Evolutionary conservation across 2,329 filamentous ascomycete species (phyloP).

Genomic region (Colletotrichum sp.): DNA sequence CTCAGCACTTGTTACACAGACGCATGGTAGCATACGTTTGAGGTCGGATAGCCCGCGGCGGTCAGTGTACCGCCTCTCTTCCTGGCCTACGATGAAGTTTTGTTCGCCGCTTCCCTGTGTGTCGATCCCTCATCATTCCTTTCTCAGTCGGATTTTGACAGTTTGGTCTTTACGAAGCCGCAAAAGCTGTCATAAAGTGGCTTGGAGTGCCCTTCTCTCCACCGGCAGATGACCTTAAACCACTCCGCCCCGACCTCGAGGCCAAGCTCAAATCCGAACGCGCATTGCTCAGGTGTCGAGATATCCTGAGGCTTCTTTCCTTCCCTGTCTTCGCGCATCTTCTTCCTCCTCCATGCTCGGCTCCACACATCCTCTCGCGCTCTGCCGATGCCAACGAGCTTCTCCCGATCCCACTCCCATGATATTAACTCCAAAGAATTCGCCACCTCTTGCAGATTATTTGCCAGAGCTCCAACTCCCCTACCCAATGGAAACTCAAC

Average conservation of each 20-base stretch:
- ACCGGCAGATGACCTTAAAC: constrained; percentile 62
- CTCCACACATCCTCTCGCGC: constrained; percentile 80
- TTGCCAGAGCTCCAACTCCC: constrained; percentile 41
- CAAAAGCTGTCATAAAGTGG: constrained; percentile 86
- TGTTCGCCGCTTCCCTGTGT: neutral
- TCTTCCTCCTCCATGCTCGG: constrained; percentile 71
- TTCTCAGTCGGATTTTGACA: neutral
- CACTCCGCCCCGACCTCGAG: constrained; percentile 43
- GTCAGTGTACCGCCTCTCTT: neutral
- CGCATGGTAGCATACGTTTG: neutral
- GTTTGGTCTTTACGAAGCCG: constrained; percentile 68
- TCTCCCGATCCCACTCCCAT: constrained; percentile 67
- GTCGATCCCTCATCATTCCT: neutral
- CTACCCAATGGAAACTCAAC: neutral
- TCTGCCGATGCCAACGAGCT: constrained; percentile 64
- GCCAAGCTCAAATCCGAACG: constrained; percentile 64
- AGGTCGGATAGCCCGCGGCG: neutral
- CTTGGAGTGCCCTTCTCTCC: constrained; percentile 77
- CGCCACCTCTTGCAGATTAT: constrained; percentile 50
- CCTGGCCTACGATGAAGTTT: neutral
- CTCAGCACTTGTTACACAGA: neutral
- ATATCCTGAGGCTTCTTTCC: constrained; percentile 25
- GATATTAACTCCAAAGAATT: constrained; percentile 58
- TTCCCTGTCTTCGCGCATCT: constrained; percentile 31
- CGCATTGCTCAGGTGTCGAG: constrained; percentile 36